These are phyloP conservation scores for Durusdinium trenchii DNA, from an alignment of 73 alveolate genomes.

Conservation along the genomic window DNA sequence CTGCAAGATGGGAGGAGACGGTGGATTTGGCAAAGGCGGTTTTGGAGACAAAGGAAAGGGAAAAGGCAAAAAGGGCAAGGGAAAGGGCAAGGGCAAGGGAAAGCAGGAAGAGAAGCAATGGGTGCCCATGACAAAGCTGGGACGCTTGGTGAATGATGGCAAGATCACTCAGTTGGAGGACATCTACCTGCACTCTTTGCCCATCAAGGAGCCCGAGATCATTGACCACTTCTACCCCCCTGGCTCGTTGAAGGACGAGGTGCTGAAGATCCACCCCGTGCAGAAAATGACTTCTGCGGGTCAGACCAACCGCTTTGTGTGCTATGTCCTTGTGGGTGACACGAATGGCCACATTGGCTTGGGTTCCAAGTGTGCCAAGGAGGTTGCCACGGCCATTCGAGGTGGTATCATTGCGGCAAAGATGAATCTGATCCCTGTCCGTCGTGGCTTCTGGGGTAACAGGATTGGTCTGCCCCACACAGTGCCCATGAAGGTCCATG, in stretches of 20 bases:
- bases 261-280: slow-evolving; percentile 99
- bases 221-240: slow-evolving; percentile 97
- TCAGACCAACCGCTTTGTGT: slow-evolving; percentile 99
- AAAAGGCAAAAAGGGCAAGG: slow-evolving; percentile 98
- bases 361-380: slow-evolving; percentile 99
- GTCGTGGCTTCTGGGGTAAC: slow-evolving; percentile 99
- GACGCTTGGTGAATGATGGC: slow-evolving; percentile 99
- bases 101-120: slow-evolving; percentile 99
- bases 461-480: slow-evolving; percentile 99
- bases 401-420: slow-evolving; percentile 99
- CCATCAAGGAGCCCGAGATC: slow-evolving; percentile 99
- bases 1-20: slow-evolving; percentile 56
- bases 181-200: slow-evolving; percentile 99
- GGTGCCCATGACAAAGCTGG: slow-evolving; percentile 99
- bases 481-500: slow-evolving; percentile 99
- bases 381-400: slow-evolving; percentile 98
- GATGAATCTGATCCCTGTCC: slow-evolving; percentile 99
- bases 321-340: slow-evolving; percentile 99
- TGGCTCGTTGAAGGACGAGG: slow-evolving; percentile 99
- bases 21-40: slow-evolving; percentile 94
- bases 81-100: slow-evolving; percentile 98
- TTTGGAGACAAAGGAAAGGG: slow-evolving; percentile 97
- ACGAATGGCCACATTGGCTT: slow-evolving; percentile 99
- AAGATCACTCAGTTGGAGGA: slow-evolving; percentile 99
- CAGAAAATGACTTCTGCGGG: slow-evolving; percentile 99